Conservation (phyloP, 208 protist genomes). For the Trypanosoma caninum region DNA sequence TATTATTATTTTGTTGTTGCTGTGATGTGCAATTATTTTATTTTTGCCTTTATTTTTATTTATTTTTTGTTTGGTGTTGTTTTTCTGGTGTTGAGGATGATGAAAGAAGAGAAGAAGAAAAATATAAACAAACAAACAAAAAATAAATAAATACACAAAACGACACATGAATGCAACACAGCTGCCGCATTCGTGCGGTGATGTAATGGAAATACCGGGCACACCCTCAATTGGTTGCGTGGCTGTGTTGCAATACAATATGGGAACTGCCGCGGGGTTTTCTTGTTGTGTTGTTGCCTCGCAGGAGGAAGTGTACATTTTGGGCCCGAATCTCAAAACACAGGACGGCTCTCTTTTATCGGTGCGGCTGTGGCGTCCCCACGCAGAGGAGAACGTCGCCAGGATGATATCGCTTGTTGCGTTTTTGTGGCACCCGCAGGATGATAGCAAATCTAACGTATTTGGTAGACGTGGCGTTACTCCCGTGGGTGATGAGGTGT, state of each 20-base stretch:
- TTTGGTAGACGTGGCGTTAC: not conserved
- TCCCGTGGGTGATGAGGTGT: conserved; percentile 17
- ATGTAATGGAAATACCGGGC: conserved; percentile 66
- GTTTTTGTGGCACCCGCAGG: conserved; percentile 14
- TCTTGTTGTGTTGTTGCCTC: conserved; percentile 51
- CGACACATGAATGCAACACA: conserved; percentile 16
- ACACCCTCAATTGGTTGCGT: conserved; percentile 65
- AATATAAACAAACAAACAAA: too few relatives aligned
- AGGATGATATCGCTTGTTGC: conserved; percentile 23
- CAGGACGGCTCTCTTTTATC: conserved; percentile 40
- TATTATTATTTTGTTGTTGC: not conserved
- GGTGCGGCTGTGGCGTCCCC: conserved; percentile 39
- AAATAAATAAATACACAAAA: too few relatives aligned
- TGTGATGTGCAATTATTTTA: not conserved
- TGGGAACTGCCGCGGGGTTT: conserved; percentile 25
- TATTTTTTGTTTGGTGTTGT: not conserved
- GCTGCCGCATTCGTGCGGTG: conserved; percentile 57
- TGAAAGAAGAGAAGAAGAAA: not conserved
- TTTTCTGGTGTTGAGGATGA: not conserved
- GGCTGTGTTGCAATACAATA: conserved; percentile 36
- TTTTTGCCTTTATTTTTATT: not conserved
- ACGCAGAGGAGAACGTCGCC: not conserved
- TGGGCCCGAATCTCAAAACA: conserved; percentile 49
- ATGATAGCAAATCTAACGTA: not conserved
- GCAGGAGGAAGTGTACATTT: conserved; percentile 43